Evolutionary conservation across 495 filamentous ascomycete genomes (phyloP).

Genomic region (Hapsidospora chrysogenum): DNA sequence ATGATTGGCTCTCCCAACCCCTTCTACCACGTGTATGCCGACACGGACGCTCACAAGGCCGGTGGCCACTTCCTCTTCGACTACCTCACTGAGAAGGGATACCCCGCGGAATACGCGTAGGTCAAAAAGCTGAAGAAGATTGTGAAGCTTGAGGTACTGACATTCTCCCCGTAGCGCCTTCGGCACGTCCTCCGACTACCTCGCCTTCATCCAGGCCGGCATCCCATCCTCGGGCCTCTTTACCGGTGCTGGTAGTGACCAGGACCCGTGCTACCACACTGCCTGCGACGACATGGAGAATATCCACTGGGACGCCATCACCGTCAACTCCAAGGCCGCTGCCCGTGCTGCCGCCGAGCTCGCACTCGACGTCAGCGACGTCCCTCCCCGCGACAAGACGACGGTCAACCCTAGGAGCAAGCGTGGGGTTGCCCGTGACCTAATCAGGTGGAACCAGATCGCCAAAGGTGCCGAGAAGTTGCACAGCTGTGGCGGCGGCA

Average conservation of each 20-base stretch:
- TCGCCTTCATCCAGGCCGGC: conserved; percentile 23
- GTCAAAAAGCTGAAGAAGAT: too few relatives aligned
- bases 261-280: conserved; percentile 29
- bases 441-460: not conserved
- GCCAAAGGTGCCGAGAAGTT: conserved; percentile 1
- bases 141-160: too few relatives aligned
- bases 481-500: not conserved
- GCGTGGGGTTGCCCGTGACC: not conserved
- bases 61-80: conserved; percentile 15
- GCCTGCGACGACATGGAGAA: conserved; percentile 23
- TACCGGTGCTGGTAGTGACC: conserved; percentile 20
- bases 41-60: not conserved
- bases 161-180: conserved; percentile 27
- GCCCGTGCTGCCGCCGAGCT: conserved; percentile 30
- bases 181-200: conserved; percentile 25
- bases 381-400: conserved; percentile 11
- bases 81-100: conserved; percentile 17
- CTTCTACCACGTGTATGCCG: conserved; percentile 12
- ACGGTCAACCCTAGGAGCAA: conserved; percentile 8
- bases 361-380: conserved; percentile 26
- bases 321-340: conserved; percentile 24
- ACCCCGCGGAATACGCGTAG: conserved; percentile 3
- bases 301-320: conserved; percentile 19
- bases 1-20: conserved; percentile 37
- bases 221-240: conserved; percentile 29